Evolutionary conservation across 1,139 yeast species (phyloP).

Genomic region (Debaryomycetaceae sp.): DNA sequence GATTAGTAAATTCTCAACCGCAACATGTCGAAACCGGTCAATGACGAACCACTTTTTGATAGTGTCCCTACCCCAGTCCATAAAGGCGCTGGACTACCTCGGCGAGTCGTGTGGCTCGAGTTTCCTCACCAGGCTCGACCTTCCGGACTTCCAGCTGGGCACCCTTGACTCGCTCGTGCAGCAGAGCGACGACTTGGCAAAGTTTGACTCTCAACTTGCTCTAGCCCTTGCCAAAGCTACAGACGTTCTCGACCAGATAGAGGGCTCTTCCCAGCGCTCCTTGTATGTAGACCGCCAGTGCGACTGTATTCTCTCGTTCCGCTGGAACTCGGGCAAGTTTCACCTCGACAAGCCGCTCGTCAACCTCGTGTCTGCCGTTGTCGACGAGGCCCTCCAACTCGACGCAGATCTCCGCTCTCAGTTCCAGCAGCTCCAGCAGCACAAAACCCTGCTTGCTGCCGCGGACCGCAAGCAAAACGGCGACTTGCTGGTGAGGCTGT

Average conservation of each 20-base stretch:
- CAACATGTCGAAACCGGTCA: too few species aligned
- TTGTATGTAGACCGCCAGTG: constrained; percentile 40
- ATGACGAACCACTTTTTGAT: constrained; percentile 38
- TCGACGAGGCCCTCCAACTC: constrained; percentile 69
- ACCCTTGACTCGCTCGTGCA: constrained; percentile 85
- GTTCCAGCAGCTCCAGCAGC: constrained; percentile 62
- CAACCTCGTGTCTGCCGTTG: constrained; percentile 58
- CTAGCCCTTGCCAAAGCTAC: constrained; percentile 60
- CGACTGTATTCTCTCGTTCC: constrained; percentile 60
- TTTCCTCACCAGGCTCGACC: too few species aligned
- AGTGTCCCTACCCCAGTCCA: constrained; percentile 43
- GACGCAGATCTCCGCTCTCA: constrained; percentile 74
- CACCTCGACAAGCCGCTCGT: constrained; percentile 75
- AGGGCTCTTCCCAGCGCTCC: constrained; percentile 25
- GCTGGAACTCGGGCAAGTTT: constrained; percentile 83
- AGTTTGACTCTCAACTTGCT: constrained; percentile 66
- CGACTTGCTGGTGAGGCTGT: constrained; percentile 79
- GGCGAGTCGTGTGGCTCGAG: too few species aligned
- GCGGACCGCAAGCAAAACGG: constrained; percentile 92
- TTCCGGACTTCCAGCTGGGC: constrained; percentile 92
- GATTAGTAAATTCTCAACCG: too few species aligned
- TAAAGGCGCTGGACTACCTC: constrained; percentile 33
- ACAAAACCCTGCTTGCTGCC: constrained; percentile 73
- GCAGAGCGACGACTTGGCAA: constrained; percentile 80
- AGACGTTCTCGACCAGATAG: constrained; percentile 52